These are phyloP conservation scores for Esteya vermicola DNA, from an alignment of 2,329 filamentous ascomycete species.

Conservation along the genomic window DNA sequence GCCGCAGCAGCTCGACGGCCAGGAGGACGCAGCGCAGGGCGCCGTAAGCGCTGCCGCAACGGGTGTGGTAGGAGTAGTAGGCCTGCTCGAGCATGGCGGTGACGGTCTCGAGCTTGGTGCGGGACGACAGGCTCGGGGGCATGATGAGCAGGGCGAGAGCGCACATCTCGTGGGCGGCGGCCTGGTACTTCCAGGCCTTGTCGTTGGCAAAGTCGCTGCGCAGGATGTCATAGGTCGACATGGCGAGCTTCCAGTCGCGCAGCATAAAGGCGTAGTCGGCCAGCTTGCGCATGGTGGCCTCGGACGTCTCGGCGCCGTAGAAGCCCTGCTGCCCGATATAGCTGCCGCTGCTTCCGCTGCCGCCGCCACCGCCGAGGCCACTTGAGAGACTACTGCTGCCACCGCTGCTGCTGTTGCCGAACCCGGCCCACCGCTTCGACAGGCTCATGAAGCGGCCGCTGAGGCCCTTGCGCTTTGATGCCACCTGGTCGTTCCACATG, in stretches of 20 bases:
- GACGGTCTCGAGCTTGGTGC: constrained; percentile 64
- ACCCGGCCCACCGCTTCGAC: constrained; percentile 77
- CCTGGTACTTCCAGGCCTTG: constrained; percentile 94
- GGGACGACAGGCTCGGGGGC: constrained; percentile 56
- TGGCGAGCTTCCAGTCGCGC: constrained; percentile 84
- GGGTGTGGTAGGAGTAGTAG: constrained; percentile 81
- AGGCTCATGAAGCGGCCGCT: constrained; percentile 89
- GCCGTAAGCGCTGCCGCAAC: constrained; percentile 66
- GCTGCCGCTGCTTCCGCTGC: constrained; percentile 47
- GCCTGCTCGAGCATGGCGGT: constrained; percentile 83
- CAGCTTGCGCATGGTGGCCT: constrained; percentile 84
- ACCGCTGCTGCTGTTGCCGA: constrained; percentile 40
- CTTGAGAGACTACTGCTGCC: constrained; percentile 27
- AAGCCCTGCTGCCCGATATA: constrained; percentile 76
- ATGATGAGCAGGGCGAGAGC: constrained; percentile 71
- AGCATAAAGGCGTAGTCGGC: constrained; percentile 97
- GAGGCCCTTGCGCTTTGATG: constrained; percentile 75
- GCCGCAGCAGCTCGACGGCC: constrained; percentile 64
- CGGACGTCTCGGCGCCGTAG: constrained; percentile 70
- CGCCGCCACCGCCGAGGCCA: constrained; percentile 26
- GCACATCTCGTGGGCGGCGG: constrained; percentile 89
- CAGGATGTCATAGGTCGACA: constrained; percentile 83
- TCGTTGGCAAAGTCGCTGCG: constrained; percentile 83
- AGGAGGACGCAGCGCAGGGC: constrained; percentile 66
- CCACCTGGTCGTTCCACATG: constrained; percentile 94